Conservation (phyloP, 129 eudicot genomes). For the Lactuca sativa region DNA sequence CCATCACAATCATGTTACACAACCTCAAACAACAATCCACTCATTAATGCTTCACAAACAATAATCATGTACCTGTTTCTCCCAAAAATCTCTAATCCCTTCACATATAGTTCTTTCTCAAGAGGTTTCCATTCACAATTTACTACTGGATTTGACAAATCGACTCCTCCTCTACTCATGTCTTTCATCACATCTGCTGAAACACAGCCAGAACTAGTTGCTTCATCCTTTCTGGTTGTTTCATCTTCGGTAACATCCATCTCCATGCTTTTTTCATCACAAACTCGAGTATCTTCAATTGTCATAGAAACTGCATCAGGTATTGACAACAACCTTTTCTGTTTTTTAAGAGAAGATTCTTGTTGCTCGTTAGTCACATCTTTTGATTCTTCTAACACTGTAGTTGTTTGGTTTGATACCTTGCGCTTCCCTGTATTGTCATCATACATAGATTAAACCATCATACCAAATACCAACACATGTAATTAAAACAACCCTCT, state of each 20-base stretch:
- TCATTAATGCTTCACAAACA: not conserved
- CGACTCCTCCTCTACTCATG: constrained; percentile 11
- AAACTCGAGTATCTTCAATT: constrained; percentile 28
- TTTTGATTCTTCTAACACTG: constrained; percentile 28
- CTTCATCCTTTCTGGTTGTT: constrained; percentile 22
- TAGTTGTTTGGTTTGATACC: constrained; percentile 31
- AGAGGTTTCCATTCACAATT: constrained; percentile 73
- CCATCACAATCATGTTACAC: not conserved
- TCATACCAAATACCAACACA: constrained; percentile 6
- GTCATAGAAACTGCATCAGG: constrained; percentile 28
- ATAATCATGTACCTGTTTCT: constrained; percentile 66
- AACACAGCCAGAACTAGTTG: constrained; percentile 18
- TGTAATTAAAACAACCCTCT: not conserved
- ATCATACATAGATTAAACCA: constrained; percentile 22
- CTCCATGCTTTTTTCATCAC: constrained; percentile 23
- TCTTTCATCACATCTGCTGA: constrained; percentile 24
- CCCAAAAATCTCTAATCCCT: constrained; percentile 95
- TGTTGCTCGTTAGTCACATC: constrained; percentile 31
- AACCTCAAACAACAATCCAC: too few species aligned
- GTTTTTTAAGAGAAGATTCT: constrained; percentile 49
- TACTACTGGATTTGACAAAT: constrained; percentile 26
- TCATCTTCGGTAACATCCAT: constrained; percentile 23
- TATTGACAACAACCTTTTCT: constrained; percentile 38
- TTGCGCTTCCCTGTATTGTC: constrained; percentile 49
- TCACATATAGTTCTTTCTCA: constrained; percentile 77